phyloP scores from a whole-genome alignment of 1,139 yeast species.

The Pichia sp. region DNA sequence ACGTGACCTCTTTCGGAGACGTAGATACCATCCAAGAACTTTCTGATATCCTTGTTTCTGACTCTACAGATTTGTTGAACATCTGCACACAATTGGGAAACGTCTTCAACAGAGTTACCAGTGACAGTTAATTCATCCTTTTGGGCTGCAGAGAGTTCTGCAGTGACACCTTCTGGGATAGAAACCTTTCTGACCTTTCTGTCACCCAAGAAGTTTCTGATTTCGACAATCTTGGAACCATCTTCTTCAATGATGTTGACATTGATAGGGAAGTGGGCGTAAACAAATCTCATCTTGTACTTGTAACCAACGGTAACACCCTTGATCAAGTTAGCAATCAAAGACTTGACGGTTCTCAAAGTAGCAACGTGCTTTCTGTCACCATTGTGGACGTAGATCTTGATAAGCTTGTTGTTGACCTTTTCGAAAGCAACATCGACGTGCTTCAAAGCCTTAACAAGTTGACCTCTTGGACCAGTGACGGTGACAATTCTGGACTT shows the following conservation, averaged over 20 bases:
- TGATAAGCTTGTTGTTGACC: constrained; percentile 64
- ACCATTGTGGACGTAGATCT: constrained; percentile 95
- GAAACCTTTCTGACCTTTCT: constrained; percentile 87
- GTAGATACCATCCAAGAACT: constrained; percentile 99
- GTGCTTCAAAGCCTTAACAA: constrained; percentile 89
- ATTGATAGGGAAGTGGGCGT: constrained; percentile 99
- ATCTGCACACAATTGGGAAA: constrained; percentile 98
- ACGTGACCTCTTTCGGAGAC: constrained; percentile 95
- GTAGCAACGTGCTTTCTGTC: constrained; percentile 99
- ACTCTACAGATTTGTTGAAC: constrained; percentile 98
- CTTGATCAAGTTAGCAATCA: constrained; percentile 87
- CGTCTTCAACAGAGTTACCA: constrained; percentile 98
- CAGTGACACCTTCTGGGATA: constrained; percentile 82
- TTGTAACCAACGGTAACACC: constrained; percentile 99
- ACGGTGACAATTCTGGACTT: constrained; percentile 89
- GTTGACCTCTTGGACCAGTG: constrained; percentile 97
- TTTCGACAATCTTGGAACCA: constrained; percentile 75
- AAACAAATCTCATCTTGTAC: constrained; percentile 99
- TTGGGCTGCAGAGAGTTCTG: constrained; percentile 72
- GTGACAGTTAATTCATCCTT: constrained; percentile 91
- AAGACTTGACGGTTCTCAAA: constrained; percentile 96
- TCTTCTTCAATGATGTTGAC: constrained; percentile 79
- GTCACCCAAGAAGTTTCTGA: constrained; percentile 99
- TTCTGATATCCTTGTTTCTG: constrained; percentile 99
- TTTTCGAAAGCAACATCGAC: constrained; percentile 88